Evolutionary conservation across 1,284 basidiomycete genomes (phyloP).

Genomic region (Athelia psychrophila): DNA sequence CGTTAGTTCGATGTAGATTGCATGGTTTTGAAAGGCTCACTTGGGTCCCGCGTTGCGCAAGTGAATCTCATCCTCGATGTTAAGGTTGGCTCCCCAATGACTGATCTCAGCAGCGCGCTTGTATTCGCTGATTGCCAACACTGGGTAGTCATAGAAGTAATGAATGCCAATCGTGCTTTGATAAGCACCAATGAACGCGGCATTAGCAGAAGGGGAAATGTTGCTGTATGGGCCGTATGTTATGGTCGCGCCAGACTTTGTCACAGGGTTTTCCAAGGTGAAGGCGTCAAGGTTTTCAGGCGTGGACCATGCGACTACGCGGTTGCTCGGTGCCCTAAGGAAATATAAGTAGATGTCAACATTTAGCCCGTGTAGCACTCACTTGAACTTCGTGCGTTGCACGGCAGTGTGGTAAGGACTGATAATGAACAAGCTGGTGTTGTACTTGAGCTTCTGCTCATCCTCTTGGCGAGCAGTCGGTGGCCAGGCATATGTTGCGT

Average conservation of each 20-base stretch:
- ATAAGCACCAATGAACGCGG: constrained; percentile 53
- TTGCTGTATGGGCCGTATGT: constrained; percentile 88
- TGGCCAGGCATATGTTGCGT: constrained; percentile 77
- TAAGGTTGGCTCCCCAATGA: constrained; percentile 96
- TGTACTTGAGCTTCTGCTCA: constrained; percentile 79
- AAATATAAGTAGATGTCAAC: not conserved
- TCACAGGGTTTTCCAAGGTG: constrained; percentile 52
- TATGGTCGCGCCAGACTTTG: constrained; percentile 78
- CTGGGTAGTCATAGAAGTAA: constrained; percentile 78
- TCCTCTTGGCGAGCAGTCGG: constrained; percentile 72
- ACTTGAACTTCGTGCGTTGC: constrained; percentile 87
- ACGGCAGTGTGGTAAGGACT: constrained; percentile 82
- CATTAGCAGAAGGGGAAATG: constrained; percentile 59
- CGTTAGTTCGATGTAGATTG: not conserved
- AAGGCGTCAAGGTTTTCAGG: constrained; percentile 57
- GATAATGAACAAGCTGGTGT: constrained; percentile 71
- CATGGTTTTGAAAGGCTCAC: constrained; percentile 44
- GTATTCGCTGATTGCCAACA: constrained; percentile 74
- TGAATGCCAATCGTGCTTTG: constrained; percentile 75
- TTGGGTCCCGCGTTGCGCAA: constrained; percentile 86
- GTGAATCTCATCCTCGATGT: constrained; percentile 86
- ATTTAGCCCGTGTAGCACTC: constrained; percentile 21
- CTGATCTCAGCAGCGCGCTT: constrained; percentile 86
- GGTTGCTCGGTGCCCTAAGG: constrained; percentile 61
- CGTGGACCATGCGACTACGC: constrained; percentile 67